Base-by-base conservation (phyloP, 2,329 filamentous ascomycete genomes). In the Lasiodiplodia citricola region DNA sequence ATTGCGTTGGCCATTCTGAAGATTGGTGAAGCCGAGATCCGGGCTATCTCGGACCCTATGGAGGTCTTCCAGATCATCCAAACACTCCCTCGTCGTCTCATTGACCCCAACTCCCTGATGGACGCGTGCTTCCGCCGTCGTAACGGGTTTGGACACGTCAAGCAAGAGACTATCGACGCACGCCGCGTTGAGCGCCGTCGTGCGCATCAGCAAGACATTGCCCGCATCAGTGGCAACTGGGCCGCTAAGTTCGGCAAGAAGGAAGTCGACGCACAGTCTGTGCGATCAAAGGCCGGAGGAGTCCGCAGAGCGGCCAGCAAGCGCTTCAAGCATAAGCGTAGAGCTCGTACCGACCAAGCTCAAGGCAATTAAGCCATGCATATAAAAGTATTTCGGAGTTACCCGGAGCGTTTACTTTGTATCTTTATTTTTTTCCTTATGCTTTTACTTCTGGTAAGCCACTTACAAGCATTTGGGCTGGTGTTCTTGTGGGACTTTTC, bases 51-150 rank as follows among this genome's bases (percentile, higher is more conserved):
- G 18, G 94, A 97, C 75, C 92, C 94, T 0, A 96, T 97, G 90
- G 95, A 98, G 82, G 93, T 97, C 74, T 97, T 97, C 79, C 93
- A 96, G 76, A 90, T 97, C 3, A 94, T 98, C 35, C 95, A 98
- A 82, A 90, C 90, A 1, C 89, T 97, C 37, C 95, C 95, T 0
- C 87, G 95, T 66, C 87, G 87, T 66, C 86, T 97, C 75, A 80
- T 97, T 23, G 93, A 98, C 78, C 91, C 91, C 67, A 97, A 96
- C 74, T 83, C 83, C 2, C 83, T 98, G 16, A 88, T 97, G 83
- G 93, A 97, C 72, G 87, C 92, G 10, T 96, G 92, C 72, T 94
- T 96, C 78, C 89, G 90, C 72, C 88, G 92, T 52, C 88, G 91
- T 58, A 92, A 94, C 75, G 92, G 92, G 5, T 94, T 95, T 73